Conservation (phyloP, 2,329 filamentous ascomycete genomes). For the Alternaria solani region DNA sequence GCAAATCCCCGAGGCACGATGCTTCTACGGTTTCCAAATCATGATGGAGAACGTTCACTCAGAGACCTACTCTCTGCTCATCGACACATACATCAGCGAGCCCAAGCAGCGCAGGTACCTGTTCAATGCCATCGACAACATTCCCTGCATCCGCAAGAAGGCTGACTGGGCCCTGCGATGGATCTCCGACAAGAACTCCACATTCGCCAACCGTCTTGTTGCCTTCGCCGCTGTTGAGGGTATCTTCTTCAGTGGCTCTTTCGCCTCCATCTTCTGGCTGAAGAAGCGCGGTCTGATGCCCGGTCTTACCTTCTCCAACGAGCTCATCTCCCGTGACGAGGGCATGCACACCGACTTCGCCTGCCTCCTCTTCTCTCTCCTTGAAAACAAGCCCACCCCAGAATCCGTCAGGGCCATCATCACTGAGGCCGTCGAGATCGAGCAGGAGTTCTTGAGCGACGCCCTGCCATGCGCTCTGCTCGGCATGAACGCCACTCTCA, state of each 20-base stretch:
- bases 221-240: conserved; percentile 98
- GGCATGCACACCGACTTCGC: conserved; percentile 99
- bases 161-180: conserved; percentile 96
- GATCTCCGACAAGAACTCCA: conserved; percentile 93
- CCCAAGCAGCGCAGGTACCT: conserved; percentile 91
- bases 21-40: conserved; percentile 99
- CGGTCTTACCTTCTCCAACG: conserved; percentile 98
- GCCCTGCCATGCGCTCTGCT: conserved; percentile 91
- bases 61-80: conserved; percentile 98
- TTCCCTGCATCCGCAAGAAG: conserved; percentile 98
- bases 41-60: conserved; percentile 99
- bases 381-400: conserved; percentile 88
- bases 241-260: conserved; percentile 99
- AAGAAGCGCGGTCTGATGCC: conserved; percentile 99
- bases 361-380: conserved; percentile 95
- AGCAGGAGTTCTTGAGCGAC: conserved; percentile 98
- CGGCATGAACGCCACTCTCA: conserved; percentile 95
- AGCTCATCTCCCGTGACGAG: conserved; percentile 99
- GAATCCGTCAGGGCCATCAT: conserved; percentile 86
- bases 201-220: conserved; percentile 93
- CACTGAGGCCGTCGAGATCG: conserved; percentile 89
- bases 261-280: conserved; percentile 99
- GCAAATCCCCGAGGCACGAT: conserved; percentile 95
- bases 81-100: conserved; percentile 99
- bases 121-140: conserved; percentile 99